A percentile compares a stretch with the other conserved stretches of the same genome.
These are phyloP conservation scores for Phlyctochytrium bullatum DNA, from an alignment of 192 early-diverging fungal genomes.

Conservation along the genomic window DNA sequence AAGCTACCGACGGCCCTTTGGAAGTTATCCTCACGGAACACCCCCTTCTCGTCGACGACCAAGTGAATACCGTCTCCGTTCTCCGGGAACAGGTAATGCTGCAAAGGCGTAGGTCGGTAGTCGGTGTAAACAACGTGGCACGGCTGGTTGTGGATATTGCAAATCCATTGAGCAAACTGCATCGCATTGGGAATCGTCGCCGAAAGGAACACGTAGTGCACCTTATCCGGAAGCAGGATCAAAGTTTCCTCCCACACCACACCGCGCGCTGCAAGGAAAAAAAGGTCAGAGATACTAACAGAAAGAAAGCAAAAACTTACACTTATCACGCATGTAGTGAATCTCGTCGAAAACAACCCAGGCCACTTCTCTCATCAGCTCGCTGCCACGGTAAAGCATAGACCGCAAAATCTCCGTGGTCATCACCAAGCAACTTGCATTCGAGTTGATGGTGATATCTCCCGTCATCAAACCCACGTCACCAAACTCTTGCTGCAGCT, in stretches of 20 bases:
- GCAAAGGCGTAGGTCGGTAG: conserved; percentile 93
- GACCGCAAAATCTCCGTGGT: conserved; percentile 97
- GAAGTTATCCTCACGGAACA: conserved; percentile 95
- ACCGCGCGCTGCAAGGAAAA: conserved; percentile 70
- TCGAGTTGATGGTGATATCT: conserved; percentile 94
- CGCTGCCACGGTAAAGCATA: conserved; percentile 96
- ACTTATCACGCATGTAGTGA: conserved; percentile 96
- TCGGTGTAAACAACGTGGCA: conserved; percentile 99
- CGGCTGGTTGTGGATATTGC: conserved; percentile 90
- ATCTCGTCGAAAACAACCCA: conserved; percentile 99
- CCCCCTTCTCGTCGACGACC: conserved; percentile 93
- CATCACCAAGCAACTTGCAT: conserved; percentile 93
- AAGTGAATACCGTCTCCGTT: conserved; percentile 92
- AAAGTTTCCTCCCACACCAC: conserved; percentile 99
- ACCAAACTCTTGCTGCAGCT: conserved; percentile 91
- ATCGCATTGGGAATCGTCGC: conserved; percentile 98
- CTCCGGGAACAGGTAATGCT: conserved; percentile 93
- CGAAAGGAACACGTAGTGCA: conserved; percentile 92
- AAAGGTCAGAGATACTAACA: background rate
- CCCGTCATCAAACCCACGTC: conserved; percentile 99
- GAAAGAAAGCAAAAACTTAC: conserved; percentile 34
- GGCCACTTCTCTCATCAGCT: conserved; percentile 93
- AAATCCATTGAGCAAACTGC: conserved; percentile 99
- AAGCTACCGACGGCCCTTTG: conserved; percentile 80
- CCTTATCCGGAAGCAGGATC: conserved; percentile 89